Evolutionary conservation across 805 yeast genomes (phyloP), one percentile per base, ranked within the genome.

Genomic region (Cyberlindnera bimundalis): DNA sequence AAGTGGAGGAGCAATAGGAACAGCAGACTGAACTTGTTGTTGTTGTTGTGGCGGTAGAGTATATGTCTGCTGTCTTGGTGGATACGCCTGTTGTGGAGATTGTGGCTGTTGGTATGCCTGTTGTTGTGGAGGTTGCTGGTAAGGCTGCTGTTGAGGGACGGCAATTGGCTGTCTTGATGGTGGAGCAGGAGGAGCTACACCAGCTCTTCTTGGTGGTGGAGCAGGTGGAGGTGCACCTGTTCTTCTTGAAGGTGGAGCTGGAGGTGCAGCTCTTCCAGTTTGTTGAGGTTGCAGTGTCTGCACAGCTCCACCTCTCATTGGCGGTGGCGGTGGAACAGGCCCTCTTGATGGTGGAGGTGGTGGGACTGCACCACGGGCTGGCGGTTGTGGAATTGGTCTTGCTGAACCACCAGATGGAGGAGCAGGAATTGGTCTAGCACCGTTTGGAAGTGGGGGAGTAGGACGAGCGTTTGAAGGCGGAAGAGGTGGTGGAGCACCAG

Each of bases 181-280:
- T 19, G 57, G 56, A 13, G 50, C 45, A 11, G 55, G 52, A 26
- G 51, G 54, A 6, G 47, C 43, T 26, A 45, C 38, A 21, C 42
- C 50, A 7, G 46, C 44, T 17, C 49, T 40, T 44, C 52, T 45
- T 28, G 57, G 43, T 16, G 57, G 58, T 11, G 58, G 58, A 16
- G 53, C 53, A n/a, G 57, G 56, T 7, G 50, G 53, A 4, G 48
- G 50, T 16, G 43, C 48, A 18, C 50, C 51, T 4, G 44, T 42
- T 42, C 47, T 37, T 37, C 53, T 45, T 15, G 53, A 35, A 6
- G 56, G 54, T 8, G 57, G 59, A n/a, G 53, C 47, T 8, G 55
- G 56, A 8, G 56, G 55, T n/a, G 50, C 43, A 13, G 37, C 45
- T 44, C 57, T 51, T 23, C 56, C 50, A 10, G 46, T 40, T 5